Percentiles rank a stretch among this genome's conserved stretches.
These are phyloP conservation scores for Gossypioides kirkii DNA, from an alignment of 345 rosid genomes.

Conservation along the genomic window DNA sequence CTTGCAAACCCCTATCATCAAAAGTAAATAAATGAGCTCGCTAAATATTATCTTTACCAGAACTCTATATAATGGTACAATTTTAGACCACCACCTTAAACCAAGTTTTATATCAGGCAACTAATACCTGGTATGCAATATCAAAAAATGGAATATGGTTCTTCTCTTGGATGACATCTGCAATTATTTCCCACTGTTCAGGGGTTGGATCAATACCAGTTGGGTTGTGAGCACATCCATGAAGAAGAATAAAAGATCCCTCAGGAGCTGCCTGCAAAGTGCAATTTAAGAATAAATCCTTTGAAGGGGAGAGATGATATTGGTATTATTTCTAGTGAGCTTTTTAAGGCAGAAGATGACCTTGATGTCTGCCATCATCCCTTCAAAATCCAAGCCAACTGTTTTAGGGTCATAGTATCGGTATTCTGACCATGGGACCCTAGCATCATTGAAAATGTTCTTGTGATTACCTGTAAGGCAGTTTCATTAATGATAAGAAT, in stretches of 20 bases:
- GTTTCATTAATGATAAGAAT: constrained; percentile 9
- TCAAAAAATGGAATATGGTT: constrained; percentile 93
- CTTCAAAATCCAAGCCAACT: constrained; percentile 97
- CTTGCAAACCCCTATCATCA: constrained; percentile 88
- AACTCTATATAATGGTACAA: neutral
- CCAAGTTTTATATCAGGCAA: constrained; percentile 9
- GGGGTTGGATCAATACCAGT: constrained; percentile 97
- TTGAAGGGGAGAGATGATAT: neutral
- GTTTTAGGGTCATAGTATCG: constrained; percentile 94
- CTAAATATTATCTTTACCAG: neutral
- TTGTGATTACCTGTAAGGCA: constrained; percentile 79
- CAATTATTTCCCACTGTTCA: constrained; percentile 87
- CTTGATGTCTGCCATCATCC: constrained; percentile 92
- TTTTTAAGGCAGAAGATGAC: constrained; percentile 29
- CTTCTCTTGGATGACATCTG: constrained; percentile 87
- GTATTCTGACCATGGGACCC: constrained; percentile 95
- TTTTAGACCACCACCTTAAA: constrained; percentile 3
- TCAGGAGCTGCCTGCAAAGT: constrained; percentile 78
- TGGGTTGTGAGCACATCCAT: constrained; percentile 99
- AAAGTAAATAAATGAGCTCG: constrained; percentile 12
- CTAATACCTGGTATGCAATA: constrained; percentile 90
- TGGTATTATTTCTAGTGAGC: neutral
- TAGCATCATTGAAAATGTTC: constrained; percentile 92
- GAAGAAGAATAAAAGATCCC: constrained; percentile 90
- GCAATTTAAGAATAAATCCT: neutral